Base-by-base conservation (phyloP, 495 filamentous ascomycete species). In the Rostrohypoxylon terebratum region DNA sequence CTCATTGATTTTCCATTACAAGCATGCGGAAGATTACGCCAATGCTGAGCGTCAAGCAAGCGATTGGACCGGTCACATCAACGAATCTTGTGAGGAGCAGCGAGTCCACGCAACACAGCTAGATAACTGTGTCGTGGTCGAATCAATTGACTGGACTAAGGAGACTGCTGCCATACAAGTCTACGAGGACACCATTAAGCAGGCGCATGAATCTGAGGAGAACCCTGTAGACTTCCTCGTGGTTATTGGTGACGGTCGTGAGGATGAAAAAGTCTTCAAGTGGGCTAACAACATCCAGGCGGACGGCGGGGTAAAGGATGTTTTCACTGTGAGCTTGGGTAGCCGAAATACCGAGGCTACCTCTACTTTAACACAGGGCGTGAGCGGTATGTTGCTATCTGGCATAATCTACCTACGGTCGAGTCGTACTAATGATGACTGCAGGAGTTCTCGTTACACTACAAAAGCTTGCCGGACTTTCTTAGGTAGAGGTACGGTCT, bases 11-110 rank as follows among this genome's bases (percentile, higher is more conserved):
- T 96, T 97, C 85, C 92, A 96, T 78, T 94, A 96, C 77, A 91
- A 91, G 71, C 88, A 88, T 42, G 91, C 91, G 1, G 93, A 94
- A 57, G 93, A 97, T 75, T 85, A 85, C 59, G 85, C 87, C 33
- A 84, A 87, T 33, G 94, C 94, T 0, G 81, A 83, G 44, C 88
- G 94, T 5, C 91, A 94, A 75, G 94, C 93, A 2, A 90, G 89
- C 14, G 94, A 97, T 76, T 93, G 92, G 77, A 93, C 93, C 3
- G 93, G 91, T 55, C 93, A 97, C 74, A 95, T 98, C 83, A 97
- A 97, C 74, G 94, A 96, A 78, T 91, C 93, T 0, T 97, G 92
- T 75, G 87, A 92, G 73, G 89, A 86, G 59, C 92, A 95, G 78
- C 87, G 88, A 11, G 91, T 97, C 14, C 92, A 93, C 74, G 94